phyloP scores from a whole-genome alignment of 768 basidiomycete species.

The Psilocybe tampanensis region DNA sequence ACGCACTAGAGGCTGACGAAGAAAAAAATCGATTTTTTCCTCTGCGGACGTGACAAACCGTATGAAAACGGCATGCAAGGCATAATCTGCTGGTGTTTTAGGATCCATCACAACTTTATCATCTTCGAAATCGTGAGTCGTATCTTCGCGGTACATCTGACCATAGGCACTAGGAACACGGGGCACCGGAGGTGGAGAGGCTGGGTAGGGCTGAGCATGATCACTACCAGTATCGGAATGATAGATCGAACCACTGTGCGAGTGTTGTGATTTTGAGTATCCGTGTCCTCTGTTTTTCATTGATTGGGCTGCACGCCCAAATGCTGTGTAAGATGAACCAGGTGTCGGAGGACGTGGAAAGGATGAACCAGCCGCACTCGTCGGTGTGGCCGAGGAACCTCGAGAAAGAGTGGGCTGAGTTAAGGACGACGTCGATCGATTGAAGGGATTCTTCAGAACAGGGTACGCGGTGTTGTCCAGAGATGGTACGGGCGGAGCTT shows the following conservation, averaged over 20 bases:
- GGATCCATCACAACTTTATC: conserved; percentile 72
- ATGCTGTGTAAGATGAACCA: conserved; percentile 44
- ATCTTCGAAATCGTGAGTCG: conserved; percentile 58
- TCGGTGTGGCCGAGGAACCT: conserved; percentile 32
- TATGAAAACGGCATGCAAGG: conserved; percentile 85
- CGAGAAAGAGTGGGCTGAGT: conserved; percentile 46
- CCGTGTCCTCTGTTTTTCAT: conserved; percentile 60
- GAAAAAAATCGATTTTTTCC: conserved; percentile 74
- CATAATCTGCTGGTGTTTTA: conserved; percentile 86
- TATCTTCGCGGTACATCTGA: conserved; percentile 49
- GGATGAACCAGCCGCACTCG: conserved; percentile 49
- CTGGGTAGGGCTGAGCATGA: conserved; percentile 52
- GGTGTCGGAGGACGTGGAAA: conserved; percentile 54
- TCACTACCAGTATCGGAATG: conserved; percentile 79
- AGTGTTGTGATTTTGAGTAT: conserved; percentile 73
- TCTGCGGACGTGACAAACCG: conserved; percentile 83
- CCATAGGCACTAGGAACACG: conserved; percentile 69
- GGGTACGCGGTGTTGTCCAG: conserved; percentile 72
- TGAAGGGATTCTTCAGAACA: conserved; percentile 79
- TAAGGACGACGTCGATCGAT: conserved; percentile 78
- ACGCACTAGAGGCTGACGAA: conserved; percentile 64
- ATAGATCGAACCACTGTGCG: conserved; percentile 74
- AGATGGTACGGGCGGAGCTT: conserved; percentile 77
- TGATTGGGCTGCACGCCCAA: conserved; percentile 33
- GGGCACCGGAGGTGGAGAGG: conserved; percentile 79